Evolutionary conservation across 73 alveolate species (phyloP).

Genomic region (Loxodes magnus): DNA sequence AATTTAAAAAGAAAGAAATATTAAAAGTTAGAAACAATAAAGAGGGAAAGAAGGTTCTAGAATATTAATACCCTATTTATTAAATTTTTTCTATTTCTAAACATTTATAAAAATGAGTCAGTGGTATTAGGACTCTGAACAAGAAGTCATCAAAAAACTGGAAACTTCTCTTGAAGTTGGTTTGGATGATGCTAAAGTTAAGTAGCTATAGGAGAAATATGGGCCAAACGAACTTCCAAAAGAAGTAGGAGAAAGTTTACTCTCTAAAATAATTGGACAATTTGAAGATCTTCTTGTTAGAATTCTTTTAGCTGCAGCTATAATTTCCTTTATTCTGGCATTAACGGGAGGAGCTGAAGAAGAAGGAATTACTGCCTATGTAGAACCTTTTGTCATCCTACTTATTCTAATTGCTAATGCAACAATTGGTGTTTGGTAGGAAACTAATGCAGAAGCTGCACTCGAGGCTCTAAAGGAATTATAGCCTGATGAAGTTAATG

Average conservation of each 20-base stretch:
- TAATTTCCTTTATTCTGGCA: constrained; percentile 78
- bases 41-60: too few relatives aligned
- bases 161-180: constrained; percentile 48
- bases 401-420: constrained; percentile 82
- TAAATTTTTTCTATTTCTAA: too few relatives aligned
- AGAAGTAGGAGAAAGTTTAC: constrained; percentile 74
- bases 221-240: constrained; percentile 77
- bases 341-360: constrained; percentile 37
- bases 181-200: constrained; percentile 45
- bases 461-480: constrained; percentile 82
- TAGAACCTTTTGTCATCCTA: constrained; percentile 91
- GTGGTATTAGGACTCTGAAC: constrained; percentile 38
- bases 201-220: constrained; percentile 34
- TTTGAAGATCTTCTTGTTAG: constrained; percentile 85
- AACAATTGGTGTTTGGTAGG: constrained; percentile 86
- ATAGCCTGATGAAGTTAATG: constrained; percentile 61
- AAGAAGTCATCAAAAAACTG: constrained; percentile 22
- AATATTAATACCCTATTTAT: too few relatives aligned
- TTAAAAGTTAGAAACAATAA: too few relatives aligned
- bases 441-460: constrained; percentile 92
- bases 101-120: too few relatives aligned
- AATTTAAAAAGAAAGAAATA: too few relatives aligned
- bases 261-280: constrained; percentile 79
- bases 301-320: constrained; percentile 82
- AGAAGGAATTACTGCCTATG: constrained; percentile 75